phyloP scores from a whole-genome alignment of 805 yeast genomes.

The Grigorovia yakushimaensis region DNA sequence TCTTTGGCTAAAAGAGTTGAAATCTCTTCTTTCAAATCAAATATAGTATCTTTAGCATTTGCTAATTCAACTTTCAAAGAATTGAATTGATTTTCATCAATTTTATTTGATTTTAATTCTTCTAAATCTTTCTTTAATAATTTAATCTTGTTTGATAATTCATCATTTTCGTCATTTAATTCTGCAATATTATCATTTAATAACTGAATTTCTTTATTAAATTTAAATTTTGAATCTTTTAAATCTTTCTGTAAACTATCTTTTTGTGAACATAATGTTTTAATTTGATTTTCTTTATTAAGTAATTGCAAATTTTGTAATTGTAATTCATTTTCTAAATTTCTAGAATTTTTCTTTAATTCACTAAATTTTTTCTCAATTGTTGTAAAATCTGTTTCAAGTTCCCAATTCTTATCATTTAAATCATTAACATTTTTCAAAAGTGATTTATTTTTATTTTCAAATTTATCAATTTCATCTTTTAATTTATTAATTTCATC shows the following conservation, averaged over 20 bases:
- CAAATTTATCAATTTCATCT: constrained; percentile 3
- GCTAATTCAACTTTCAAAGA: neutral
- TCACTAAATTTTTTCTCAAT: constrained; percentile 24
- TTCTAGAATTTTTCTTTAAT: constrained; percentile 35
- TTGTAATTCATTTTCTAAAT: constrained; percentile 9
- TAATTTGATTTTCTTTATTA: constrained; percentile 36
- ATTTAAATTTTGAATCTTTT: constrained; percentile 28
- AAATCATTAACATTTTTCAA: constrained; percentile 35
- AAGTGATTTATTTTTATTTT: constrained; percentile 5
- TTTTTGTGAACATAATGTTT: constrained; percentile 34
- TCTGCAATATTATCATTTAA: constrained; percentile 45
- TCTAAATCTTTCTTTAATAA: constrained; percentile 2
- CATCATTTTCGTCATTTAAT: constrained; percentile 62
- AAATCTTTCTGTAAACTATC: constrained; percentile 34
- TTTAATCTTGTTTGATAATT: constrained; percentile 7
- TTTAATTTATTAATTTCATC: constrained; percentile 3
- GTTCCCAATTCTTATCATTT: constrained; percentile 56
- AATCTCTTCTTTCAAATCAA: constrained; percentile 1
- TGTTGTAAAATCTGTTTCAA: constrained; percentile 43
- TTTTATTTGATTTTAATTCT: neutral
- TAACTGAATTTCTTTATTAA: constrained; percentile 36
- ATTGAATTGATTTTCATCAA: neutral
- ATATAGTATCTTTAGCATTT: neutral
- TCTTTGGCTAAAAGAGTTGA: neutral
- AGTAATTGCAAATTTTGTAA: constrained; percentile 19